Base-by-base conservation (phyloP, 805 yeast genomes). In the Yamadazyma philogaea region DNA sequence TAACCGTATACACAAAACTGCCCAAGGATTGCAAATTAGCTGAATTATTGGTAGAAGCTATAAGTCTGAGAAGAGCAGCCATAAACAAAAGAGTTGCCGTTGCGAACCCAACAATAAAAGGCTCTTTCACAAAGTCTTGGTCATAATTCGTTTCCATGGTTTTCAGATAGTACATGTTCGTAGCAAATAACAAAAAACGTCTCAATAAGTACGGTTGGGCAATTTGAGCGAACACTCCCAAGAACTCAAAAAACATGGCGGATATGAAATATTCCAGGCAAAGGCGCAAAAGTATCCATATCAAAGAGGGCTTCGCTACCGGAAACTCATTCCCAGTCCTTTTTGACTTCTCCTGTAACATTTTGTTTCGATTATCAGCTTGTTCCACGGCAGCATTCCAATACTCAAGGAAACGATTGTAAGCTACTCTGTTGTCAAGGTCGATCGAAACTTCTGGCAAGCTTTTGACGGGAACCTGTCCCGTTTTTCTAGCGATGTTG, bases 381-480 rank as follows among this genome's bases (percentile, higher is more conserved):
- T 43, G 46, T 14, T 21, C 39, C 5, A 52, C 44, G 7, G 54
- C 51, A 12, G 31, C 30, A 3, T 50, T 37, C 68, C 68, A 68
- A 27, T 52, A 38, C 10, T 48, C 46, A 14, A 50, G 38, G 40
- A 67, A 57, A 24, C 22, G 37, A 1, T 38, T 38, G 30, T 44
- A 55, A 15, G 61, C 56, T 14, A 38, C 48, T 19, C 52, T 53
- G 38, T 47, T 44, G 20, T 39, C 42, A 12, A 51, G 28, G 12
- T 51, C 52, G 20, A 44, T 44, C 2, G 46, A 48, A 44, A 40
- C 52, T 14, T 77, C 73, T 10, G 96, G 96, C 39, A 91, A 72
- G 59, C 89, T 96, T 2, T 70, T 66, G 8, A 51, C 48, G 6
- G 36, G 40, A n/a, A 49, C 33, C 8, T 20, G 28, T 21, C 44